These are phyloP conservation scores for Draba incana DNA, from an alignment of 345 rosid species.

Conservation along the genomic window DNA sequence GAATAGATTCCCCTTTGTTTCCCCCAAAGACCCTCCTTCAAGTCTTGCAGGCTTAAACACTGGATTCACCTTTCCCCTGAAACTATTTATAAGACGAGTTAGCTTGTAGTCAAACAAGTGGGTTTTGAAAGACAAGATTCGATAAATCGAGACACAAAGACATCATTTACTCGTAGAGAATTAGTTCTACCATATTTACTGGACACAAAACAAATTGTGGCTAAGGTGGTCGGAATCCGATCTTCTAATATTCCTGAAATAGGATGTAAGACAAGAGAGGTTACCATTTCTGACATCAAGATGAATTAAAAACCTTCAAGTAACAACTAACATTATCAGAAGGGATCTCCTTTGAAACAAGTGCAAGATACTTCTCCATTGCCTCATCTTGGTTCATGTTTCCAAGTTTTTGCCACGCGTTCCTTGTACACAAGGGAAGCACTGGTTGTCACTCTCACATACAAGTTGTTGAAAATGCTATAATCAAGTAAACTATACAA, in stretches of 20 bases:
- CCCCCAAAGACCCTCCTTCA: conserved; percentile 7
- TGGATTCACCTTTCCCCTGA: conserved; percentile 30
- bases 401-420: conserved; percentile 97
- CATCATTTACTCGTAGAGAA: background rate
- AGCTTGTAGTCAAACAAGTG: background rate
- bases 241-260: conserved; percentile 39
- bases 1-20: conserved; percentile 28
- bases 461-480: conserved; percentile 77
- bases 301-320: no score
- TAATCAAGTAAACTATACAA: conserved; percentile 75
- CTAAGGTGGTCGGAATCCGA: conserved; percentile 29
- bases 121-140: background rate
- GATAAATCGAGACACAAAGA: conserved; percentile 15
- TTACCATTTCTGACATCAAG: conserved; percentile 42
- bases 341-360: conserved; percentile 66
- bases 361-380: conserved; percentile 77
- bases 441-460: conserved; percentile 73
- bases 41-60: conserved; percentile 15
- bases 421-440: conserved; percentile 87
- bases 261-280: conserved; percentile 30
- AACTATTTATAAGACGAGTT: conserved; percentile 3
- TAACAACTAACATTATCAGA: conserved; percentile 58
- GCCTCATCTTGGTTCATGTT: conserved; percentile 89
- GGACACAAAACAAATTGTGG: conserved; percentile 18
- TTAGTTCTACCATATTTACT: conserved; percentile 20